Evolutionary conservation across 2,329 filamentous ascomycete species (phyloP).

Genomic region (Fonsecaea pugnacius): DNA sequence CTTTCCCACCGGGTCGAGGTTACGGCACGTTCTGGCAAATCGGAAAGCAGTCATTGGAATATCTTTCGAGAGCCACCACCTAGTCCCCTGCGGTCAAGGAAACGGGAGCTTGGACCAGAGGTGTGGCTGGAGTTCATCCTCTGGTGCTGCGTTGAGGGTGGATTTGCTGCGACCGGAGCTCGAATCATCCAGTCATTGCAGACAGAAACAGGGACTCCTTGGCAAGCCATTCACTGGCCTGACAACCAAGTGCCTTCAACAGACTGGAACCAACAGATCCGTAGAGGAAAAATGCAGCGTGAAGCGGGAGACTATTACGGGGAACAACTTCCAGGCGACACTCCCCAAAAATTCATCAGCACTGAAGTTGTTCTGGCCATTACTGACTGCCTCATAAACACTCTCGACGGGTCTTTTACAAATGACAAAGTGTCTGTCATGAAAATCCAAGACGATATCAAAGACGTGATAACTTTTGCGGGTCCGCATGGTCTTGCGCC

Average conservation of each 20-base stretch:
- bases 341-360: constrained; percentile 57
- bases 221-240: constrained; percentile 50
- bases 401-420: constrained; percentile 45
- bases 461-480: constrained; percentile 51
- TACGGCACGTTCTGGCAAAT: constrained; percentile 43
- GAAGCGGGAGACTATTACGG: constrained; percentile 30
- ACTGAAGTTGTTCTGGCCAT: constrained; percentile 62
- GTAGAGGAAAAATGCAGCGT: constrained; percentile 25
- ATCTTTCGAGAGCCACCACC: constrained; percentile 44
- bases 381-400: constrained; percentile 58
- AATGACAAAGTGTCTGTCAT: background rate
- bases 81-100: constrained; percentile 46
- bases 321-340: constrained; percentile 45
- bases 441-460: constrained; percentile 33
- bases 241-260: constrained; percentile 16
- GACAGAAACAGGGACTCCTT: constrained; percentile 39
- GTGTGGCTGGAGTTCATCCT: constrained; percentile 57
- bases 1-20: constrained; percentile 47
- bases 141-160: constrained; percentile 57
- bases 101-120: constrained; percentile 52
- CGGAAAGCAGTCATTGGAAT: constrained; percentile 38
- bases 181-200: constrained; percentile 46
- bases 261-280: constrained; percentile 31
- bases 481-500: constrained; percentile 39
- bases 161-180: constrained; percentile 48